Conservation (phyloP, 345 rosid genomes). For the Aegle marmelos region DNA sequence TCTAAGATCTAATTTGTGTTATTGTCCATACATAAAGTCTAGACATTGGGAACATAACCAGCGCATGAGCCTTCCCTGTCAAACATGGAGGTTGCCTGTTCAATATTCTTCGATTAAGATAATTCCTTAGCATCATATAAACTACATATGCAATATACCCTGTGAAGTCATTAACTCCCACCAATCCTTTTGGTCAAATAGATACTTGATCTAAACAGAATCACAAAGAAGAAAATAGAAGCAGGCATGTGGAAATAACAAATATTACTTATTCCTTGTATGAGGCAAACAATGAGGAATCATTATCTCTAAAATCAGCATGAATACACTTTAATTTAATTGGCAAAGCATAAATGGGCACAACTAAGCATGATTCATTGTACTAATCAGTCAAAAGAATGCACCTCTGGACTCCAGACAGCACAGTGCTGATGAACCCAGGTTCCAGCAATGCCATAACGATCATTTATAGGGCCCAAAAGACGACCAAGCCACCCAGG, state of each 20-base stretch:
- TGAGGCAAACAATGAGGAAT: not conserved
- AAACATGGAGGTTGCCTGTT: not conserved
- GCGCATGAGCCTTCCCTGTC: not conserved
- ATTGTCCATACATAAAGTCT: not conserved
- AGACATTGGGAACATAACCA: not conserved
- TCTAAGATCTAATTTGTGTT: not conserved
- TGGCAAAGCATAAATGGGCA: not conserved
- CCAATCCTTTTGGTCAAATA: not conserved
- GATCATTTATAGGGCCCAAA: conserved; percentile 91
- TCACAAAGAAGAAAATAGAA: not conserved
- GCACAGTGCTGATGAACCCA: conserved; percentile 99
- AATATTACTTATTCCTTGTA: not conserved
- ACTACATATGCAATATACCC: not conserved
- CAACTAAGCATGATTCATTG: not conserved
- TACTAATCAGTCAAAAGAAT: conserved; percentile 10
- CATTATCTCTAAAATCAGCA: not conserved
- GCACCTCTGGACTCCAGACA: conserved; percentile 99
- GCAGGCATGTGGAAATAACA: not conserved
- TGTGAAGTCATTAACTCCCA: not conserved
- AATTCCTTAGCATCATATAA: not conserved
- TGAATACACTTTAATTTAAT: not conserved
- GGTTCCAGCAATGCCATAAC: conserved; percentile 92
- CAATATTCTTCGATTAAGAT: not conserved
- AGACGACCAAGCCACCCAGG: conserved; percentile 96
- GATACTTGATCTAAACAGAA: not conserved